These are phyloP conservation scores for Termitomyces sp. DNA, from an alignment of 768 basidiomycete genomes.

Conservation along the genomic window DNA sequence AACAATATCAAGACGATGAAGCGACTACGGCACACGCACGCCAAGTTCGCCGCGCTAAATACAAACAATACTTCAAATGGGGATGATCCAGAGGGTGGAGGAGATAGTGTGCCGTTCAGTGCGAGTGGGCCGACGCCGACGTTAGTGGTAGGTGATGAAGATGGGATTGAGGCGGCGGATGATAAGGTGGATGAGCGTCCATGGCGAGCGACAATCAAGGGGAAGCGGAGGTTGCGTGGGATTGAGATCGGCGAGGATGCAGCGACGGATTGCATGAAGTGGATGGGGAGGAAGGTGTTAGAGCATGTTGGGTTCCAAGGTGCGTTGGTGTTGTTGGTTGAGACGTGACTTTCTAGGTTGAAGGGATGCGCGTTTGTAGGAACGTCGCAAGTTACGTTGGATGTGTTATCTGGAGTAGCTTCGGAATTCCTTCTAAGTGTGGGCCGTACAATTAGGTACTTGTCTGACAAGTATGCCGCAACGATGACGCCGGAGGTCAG, in stretches of 20 bases:
- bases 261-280: slow-evolving; percentile 62
- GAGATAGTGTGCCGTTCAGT: slow-evolving; percentile 31
- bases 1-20: slow-evolving; percentile 73
- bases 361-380: slow-evolving; percentile 39
- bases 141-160: slow-evolving; percentile 16
- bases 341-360: background rate
- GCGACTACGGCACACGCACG: slow-evolving; percentile 68
- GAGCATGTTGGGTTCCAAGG: slow-evolving; percentile 95
- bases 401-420: slow-evolving; percentile 72
- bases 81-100: slow-evolving; percentile 34
- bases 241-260: slow-evolving; percentile 59
- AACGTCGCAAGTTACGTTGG: slow-evolving; percentile 69
- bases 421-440: slow-evolving; percentile 83
- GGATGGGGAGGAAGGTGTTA: slow-evolving; percentile 73
- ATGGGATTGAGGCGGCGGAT: slow-evolving; percentile 27
- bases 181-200: slow-evolving; percentile 58
- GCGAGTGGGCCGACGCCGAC: slow-evolving; percentile 14
- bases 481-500: slow-evolving; percentile 85
- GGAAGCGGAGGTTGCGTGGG: slow-evolving; percentile 26
- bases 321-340: slow-evolving; percentile 29
- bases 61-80: slow-evolving; percentile 18
- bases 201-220: slow-evolving; percentile 40
- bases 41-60: slow-evolving; percentile 61
- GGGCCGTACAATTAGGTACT: slow-evolving; percentile 79
- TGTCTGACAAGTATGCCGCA: slow-evolving; percentile 75